Conservation (phyloP, 2,329 filamentous ascomycete genomes). For the Dactylella cylindrospora region DNA sequence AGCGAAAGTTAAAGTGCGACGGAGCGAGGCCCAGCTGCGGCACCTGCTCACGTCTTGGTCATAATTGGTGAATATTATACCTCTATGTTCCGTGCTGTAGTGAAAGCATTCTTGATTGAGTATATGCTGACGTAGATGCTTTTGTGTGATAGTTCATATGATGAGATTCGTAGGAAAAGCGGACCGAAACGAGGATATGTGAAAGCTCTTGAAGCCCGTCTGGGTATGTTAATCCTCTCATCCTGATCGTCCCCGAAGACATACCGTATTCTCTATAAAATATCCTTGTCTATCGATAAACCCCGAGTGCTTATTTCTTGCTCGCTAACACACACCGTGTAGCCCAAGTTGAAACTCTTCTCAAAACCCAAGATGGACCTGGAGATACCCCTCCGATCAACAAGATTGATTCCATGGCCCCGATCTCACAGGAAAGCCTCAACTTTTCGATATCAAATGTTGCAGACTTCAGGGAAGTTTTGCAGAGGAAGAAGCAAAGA, state of each 20-base stretch:
- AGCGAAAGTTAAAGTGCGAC: constrained; percentile 88
- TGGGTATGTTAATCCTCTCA: constrained; percentile 66
- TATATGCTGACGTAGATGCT: constrained; percentile 17
- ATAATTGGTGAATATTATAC: constrained; percentile 64
- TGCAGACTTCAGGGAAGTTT: constrained; percentile 18
- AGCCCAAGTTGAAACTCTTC: constrained; percentile 91
- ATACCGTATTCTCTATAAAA: not conserved
- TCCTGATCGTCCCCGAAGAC: constrained; percentile 33
- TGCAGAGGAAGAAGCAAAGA: constrained; percentile 14
- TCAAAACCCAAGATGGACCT: constrained; percentile 71
- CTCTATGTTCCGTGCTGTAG: not conserved
- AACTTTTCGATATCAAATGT: constrained; percentile 32
- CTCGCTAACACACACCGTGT: constrained; percentile 21
- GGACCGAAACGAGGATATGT: constrained; percentile 93
- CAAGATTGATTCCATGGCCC: constrained; percentile 28
- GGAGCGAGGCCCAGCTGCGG: constrained; percentile 80
- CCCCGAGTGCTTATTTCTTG: constrained; percentile 43
- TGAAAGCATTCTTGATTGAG: not conserved
- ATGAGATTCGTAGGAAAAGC: constrained; percentile 90
- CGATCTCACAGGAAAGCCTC: constrained; percentile 14
- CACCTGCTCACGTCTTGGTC: constrained; percentile 81
- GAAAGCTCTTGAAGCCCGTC: constrained; percentile 85
- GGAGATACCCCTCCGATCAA: constrained; percentile 16
- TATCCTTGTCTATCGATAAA: constrained; percentile 7
- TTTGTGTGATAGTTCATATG: constrained; percentile 62